These are phyloP conservation scores for Quercus glauca DNA, from an alignment of 306 rosid genomes.

Conservation along the genomic window DNA sequence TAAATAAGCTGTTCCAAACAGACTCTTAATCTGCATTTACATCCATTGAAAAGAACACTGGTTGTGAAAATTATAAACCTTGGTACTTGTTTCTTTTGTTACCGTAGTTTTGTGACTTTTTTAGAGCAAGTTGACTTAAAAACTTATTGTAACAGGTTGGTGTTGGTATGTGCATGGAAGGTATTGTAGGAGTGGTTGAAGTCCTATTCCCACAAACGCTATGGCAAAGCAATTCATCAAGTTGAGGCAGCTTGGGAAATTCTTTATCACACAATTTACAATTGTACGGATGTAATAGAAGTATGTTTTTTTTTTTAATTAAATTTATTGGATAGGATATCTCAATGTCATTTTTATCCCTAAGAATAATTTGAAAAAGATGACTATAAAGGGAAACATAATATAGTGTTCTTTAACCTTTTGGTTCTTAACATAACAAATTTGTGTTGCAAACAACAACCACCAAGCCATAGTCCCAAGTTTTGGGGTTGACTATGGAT, in stretches of 20 bases:
- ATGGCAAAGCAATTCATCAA: conserved; percentile 67
- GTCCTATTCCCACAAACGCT: conserved; percentile 73
- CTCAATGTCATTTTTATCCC: background rate
- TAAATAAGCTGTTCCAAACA: too few species aligned
- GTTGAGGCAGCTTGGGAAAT: conserved; percentile 86
- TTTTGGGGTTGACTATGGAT: too few species aligned
- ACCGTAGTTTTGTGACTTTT: background rate
- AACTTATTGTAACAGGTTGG: conserved; percentile 59
- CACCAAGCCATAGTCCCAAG: too few species aligned
- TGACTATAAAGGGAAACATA: background rate
- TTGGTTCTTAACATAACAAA: background rate
- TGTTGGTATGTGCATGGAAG: conserved; percentile 99
- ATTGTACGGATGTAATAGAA: conserved; percentile 83
- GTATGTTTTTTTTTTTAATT: conserved; percentile 42
- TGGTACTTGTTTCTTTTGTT: conserved; percentile 7
- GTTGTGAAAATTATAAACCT: conserved; percentile 5
- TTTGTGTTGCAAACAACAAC: background rate
- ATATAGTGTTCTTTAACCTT: background rate
- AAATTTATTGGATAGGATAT: background rate
- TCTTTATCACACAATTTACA: conserved; percentile 86
- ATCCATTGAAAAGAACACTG: conserved; percentile 2
- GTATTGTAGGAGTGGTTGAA: conserved; percentile 78
- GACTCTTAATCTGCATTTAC: background rate
- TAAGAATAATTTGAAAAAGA: background rate
- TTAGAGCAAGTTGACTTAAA: background rate